Conservation (phyloP, 129 eudicot species). For the Rutidosis leptorrhynchoides region DNA sequence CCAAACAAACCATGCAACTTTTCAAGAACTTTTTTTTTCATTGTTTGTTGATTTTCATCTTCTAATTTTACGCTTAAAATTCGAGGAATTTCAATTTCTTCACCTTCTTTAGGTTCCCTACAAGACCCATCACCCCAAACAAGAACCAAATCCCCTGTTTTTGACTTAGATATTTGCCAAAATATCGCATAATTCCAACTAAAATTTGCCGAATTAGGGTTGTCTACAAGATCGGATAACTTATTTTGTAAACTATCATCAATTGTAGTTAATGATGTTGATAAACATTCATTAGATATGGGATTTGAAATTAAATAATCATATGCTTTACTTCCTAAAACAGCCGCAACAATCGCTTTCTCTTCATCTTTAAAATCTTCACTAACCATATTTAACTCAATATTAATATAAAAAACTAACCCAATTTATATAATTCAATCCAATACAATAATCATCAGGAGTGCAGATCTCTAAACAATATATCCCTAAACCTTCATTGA, state of each 20-base stretch:
- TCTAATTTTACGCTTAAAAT: constrained; percentile 43
- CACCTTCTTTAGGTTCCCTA: constrained; percentile 74
- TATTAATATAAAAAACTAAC: too few species aligned
- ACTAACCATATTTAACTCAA: constrained; percentile 49
- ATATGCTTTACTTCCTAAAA: constrained; percentile 69
- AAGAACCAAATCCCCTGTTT: constrained; percentile 66
- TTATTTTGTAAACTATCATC: constrained; percentile 73
- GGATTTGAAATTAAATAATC: constrained; percentile 71
- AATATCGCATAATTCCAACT: constrained; percentile 92
- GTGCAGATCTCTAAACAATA: too few species aligned
- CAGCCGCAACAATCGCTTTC: constrained; percentile 65
- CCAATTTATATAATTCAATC: too few species aligned
- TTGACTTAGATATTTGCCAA: constrained; percentile 74
- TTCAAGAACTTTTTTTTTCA: constrained; percentile 74
- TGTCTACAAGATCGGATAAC: constrained; percentile 86
- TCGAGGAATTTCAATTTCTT: constrained; percentile 52
- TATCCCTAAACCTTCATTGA: too few species aligned
- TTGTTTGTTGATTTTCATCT: constrained; percentile 71
- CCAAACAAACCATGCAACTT: constrained; percentile 59
- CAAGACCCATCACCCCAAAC: constrained; percentile 99
- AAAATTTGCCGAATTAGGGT: constrained; percentile 48
- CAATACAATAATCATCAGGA: too few species aligned
- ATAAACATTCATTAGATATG: constrained; percentile 63
- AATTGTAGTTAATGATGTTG: constrained; percentile 44
- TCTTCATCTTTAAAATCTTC: constrained; percentile 64